These are phyloP conservation scores for Friedmanniomyces endolithicus DNA, from an alignment of 495 filamentous ascomycete genomes.

Conservation along the genomic window DNA sequence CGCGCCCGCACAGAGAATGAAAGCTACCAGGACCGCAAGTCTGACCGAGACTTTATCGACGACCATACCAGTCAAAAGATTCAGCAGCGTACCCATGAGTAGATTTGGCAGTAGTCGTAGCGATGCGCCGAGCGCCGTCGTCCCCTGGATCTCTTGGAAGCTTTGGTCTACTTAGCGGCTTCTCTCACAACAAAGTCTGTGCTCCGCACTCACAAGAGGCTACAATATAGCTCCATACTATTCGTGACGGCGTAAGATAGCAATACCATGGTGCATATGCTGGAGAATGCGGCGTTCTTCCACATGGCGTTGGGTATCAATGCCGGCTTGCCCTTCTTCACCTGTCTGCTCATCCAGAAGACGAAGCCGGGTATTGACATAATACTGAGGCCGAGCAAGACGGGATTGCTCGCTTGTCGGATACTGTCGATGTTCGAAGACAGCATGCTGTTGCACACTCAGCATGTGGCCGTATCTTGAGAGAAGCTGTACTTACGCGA, in stretches of 20 bases:
- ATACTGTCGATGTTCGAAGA: constrained; percentile 23
- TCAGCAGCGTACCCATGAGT: constrained; percentile 10
- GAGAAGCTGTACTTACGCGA: constrained; percentile 11
- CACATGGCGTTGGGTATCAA: constrained; percentile 46
- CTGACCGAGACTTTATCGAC: constrained; percentile 15
- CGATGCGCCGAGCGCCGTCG: constrained; percentile 14
- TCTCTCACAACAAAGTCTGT: no score
- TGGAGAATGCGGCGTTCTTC: constrained; percentile 39
- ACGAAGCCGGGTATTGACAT: constrained; percentile 36
- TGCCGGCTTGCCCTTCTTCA: constrained; percentile 32
- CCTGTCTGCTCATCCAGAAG: constrained; percentile 37
- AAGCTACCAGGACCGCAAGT: constrained; percentile 15
- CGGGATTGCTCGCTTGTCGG: constrained; percentile 29
- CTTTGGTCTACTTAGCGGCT: no score
- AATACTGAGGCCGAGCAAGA: constrained; percentile 30
- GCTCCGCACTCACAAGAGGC: constrained; percentile 32
- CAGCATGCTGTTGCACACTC: not conserved
- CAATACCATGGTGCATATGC: constrained; percentile 40
- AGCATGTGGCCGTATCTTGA: not conserved
- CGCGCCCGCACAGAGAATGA: constrained; percentile 7
- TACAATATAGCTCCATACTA: constrained; percentile 37
- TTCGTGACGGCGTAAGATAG: constrained; percentile 39
- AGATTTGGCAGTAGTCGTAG: constrained; percentile 22
- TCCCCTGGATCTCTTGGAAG: constrained; percentile 16
- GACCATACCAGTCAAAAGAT: constrained; percentile 19